Evolutionary conservation across 148 eudicot genomes (phyloP), one percentile per base, ranked within the genome.

Genomic region (Linanthus parryae): DNA sequence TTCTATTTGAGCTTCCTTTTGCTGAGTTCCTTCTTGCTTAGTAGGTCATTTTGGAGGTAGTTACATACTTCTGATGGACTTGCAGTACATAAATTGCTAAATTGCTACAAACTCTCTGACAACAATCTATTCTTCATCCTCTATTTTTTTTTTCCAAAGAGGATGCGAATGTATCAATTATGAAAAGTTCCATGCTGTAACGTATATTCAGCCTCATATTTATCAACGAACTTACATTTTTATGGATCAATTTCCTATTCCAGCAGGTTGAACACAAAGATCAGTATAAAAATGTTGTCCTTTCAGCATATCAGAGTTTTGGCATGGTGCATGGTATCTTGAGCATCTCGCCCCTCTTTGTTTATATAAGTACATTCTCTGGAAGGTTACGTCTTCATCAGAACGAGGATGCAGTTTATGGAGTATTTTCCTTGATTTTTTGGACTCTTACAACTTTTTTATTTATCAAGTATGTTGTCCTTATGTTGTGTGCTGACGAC

Each of bases 271-370:
- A 56, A 36, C 58, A 44, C 48, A 46, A 28, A 36, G 44, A 48
- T 43, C 67, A 38, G 30, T 57, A 36, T 44, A 54, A 54, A 35
- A 67, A 58, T 55, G 56, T 64, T 41, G 54, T 73, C 13, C 58
- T 67, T 50, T 53, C 70, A 63, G 79, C 71, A 37, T 78, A 73
- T 48, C 83, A 70, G 57, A 78, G 83, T 65, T 55, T 78, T 34
- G 83, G 83, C 30, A 31, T 78, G 35, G 73, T 70, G 22, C 75
- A 73, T 58, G 83, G 76, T 7, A 76, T 55, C 30, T 57, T 78
- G 66, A 78, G 76, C 50, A 67, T 58, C 24, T 73, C 79, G 18
- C 79, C 79, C 13, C 68, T 78, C 19, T 78, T 73, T 70, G 83
- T 78, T 39, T 78, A 66, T 61, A 54, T 51, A 38, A 66, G 64